Evolutionary conservation across 2,329 filamentous ascomycete species (phyloP), one percentile per base, ranked within the genome.

Genomic region (Ascocoryne sarcoides): DNA sequence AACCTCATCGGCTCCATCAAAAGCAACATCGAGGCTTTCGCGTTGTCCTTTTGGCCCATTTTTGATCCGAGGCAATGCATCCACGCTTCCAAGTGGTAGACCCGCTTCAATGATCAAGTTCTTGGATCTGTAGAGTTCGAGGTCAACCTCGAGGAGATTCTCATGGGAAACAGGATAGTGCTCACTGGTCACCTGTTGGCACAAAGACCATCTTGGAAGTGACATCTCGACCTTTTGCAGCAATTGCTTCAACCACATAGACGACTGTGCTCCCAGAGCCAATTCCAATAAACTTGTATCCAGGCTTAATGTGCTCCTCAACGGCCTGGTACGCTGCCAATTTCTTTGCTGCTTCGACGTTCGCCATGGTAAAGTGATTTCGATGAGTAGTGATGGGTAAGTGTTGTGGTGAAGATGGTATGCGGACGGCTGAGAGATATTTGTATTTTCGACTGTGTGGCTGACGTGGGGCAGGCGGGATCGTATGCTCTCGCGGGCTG

Each of bases 1-100:
- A 21, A 98, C 88, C 68, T 98, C 92, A 61, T 98, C 92, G 3
- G 92, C 92, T 39, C 92, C 92, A 59, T 98, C 92, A 60, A 98
- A 98, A 36, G 84, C 85, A 14, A 96, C 83, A 56, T 96, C 90
- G 19, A 98, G 73, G 59, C 79, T 64, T 44, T 64, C 57, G 33
- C 65, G 51, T 43, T 59, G 60, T 34, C 58, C 58, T 30, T 55
- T 62, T 29, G 60, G 42, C 7, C 56, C 57, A 18, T 41, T 40
- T 37, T 54, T 50, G 16, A 60, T 52, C 9, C 55, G 58, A 15
- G 58, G 58, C 35, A 61, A 44, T 12, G 55, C 48, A 43, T 61
- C 58, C 31, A 61, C 59, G 39, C 57, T 56, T 43, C 89, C 77
- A 5, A 93, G 75, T 10, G 74, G 78, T 43, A 98, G 69, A 2